These are phyloP conservation scores for Panaeolus papilionaceus DNA, from an alignment of 768 basidiomycete species.

Conservation along the genomic window DNA sequence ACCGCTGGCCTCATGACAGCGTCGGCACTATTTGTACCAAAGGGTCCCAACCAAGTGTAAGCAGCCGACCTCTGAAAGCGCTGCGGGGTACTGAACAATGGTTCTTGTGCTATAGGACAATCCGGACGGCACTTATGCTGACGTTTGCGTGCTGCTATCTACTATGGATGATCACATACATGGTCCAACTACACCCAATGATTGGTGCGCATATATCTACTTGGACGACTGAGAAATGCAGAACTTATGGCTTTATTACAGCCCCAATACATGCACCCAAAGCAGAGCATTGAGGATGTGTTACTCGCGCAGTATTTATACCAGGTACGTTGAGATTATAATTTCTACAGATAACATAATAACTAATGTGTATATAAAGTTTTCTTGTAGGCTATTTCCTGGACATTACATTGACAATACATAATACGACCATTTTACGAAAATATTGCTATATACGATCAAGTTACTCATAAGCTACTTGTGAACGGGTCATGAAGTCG, in stretches of 20 bases:
- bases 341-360: constrained; percentile 6
- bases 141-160: constrained; percentile 86
- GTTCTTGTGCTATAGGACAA: constrained; percentile 56
- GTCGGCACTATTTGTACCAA: constrained; percentile 75
- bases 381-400: constrained; percentile 38
- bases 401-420: constrained; percentile 26
- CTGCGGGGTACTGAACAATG: background rate
- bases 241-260: constrained; percentile 18
- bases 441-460: constrained; percentile 12
- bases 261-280: constrained; percentile 29
- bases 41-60: constrained; percentile 91
- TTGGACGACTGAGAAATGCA: background rate
- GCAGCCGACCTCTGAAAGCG: constrained; percentile 34
- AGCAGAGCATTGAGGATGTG: constrained; percentile 13
- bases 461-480: constrained; percentile 10
- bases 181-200: constrained; percentile 92
- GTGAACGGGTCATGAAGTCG: constrained; percentile 32
- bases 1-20: constrained; percentile 68
- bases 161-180: constrained; percentile 97
- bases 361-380: constrained; percentile 21
- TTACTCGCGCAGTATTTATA: constrained; percentile 35
- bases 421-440: constrained; percentile 24
- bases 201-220: constrained; percentile 61
- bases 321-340: constrained; percentile 32
- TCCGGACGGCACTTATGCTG: constrained; percentile 82